A percentile compares a stretch with the other conserved stretches of the same genome.
These are phyloP conservation scores for Sordariomycetes sp. DNA, from an alignment of 2,329 filamentous ascomycete genomes.

Conservation along the genomic window DNA sequence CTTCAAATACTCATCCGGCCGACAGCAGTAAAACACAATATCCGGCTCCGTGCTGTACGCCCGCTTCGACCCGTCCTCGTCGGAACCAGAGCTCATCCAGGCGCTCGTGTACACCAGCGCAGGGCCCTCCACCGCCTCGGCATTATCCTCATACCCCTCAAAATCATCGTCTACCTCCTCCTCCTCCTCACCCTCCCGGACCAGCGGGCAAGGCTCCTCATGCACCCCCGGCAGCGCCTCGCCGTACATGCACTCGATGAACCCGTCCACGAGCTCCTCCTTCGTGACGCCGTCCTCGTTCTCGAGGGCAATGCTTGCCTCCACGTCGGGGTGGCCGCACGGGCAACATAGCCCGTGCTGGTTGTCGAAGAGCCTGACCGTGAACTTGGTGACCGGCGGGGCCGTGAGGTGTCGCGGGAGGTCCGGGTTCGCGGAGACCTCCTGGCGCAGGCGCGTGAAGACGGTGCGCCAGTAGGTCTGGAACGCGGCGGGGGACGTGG, in stretches of 20 bases:
- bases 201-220: neutral
- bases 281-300: conserved; percentile 2
- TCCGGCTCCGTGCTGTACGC: neutral
- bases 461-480: neutral
- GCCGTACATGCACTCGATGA: neutral
- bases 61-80: neutral
- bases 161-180: neutral
- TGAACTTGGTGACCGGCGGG: neutral
- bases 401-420: neutral
- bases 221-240: neutral
- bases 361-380: neutral
- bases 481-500: neutral
- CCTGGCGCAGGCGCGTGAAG: neutral
- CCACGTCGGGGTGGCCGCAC: conserved; percentile 1
- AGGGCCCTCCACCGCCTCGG: neutral
- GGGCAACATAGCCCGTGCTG: neutral
- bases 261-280: neutral
- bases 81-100: neutral
- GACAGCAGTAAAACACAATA: neutral
- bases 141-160: neutral
- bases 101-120: neutral
- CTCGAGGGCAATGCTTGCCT: neutral
- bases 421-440: neutral
- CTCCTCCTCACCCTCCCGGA: neutral
- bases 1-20: neutral